A percentile compares a stretch with the other conserved stretches of the same genome.
Conservation (phyloP, 257 asterid genomes). For the Nicotiana tabacum region DNA sequence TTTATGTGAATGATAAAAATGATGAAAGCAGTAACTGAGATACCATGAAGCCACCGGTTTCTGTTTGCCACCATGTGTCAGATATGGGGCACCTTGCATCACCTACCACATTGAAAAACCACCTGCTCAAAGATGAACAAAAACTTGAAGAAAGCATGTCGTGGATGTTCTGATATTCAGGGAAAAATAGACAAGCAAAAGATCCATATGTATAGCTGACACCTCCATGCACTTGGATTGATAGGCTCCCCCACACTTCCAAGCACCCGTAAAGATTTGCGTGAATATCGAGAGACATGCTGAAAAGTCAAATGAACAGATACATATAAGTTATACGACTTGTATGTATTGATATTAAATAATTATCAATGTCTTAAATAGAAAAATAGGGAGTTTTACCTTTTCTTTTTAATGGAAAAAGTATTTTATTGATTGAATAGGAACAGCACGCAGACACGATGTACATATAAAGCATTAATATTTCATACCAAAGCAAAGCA, state of each 20-base stretch:
- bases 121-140: constrained; percentile 41
- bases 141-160: constrained; percentile 1
- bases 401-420: not conserved
- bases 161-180: constrained; percentile 5
- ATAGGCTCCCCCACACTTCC: constrained; percentile 99
- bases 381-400: not conserved
- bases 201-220: constrained; percentile 19
- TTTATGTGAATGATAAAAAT: constrained; percentile 15
- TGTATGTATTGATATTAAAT: not conserved
- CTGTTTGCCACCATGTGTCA: constrained; percentile 99
- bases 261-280: constrained; percentile 92
- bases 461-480: not conserved
- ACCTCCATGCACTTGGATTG: constrained; percentile 99
- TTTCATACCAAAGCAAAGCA: not conserved
- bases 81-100: constrained; percentile 95
- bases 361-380: not conserved
- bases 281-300: constrained; percentile 77
- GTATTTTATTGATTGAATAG: not conserved
- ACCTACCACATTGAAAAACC: constrained; percentile 91
- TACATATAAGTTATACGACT: not conserved
- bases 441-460: not conserved
- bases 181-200: constrained; percentile 10
- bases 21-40: constrained; percentile 21
- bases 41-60: constrained; percentile 97
- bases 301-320: constrained; percentile 38